Evolutionary conservation across 306 rosid genomes (phyloP), one percentile per base, ranked within the genome.

Genomic region (Trifolium fragiferum): DNA sequence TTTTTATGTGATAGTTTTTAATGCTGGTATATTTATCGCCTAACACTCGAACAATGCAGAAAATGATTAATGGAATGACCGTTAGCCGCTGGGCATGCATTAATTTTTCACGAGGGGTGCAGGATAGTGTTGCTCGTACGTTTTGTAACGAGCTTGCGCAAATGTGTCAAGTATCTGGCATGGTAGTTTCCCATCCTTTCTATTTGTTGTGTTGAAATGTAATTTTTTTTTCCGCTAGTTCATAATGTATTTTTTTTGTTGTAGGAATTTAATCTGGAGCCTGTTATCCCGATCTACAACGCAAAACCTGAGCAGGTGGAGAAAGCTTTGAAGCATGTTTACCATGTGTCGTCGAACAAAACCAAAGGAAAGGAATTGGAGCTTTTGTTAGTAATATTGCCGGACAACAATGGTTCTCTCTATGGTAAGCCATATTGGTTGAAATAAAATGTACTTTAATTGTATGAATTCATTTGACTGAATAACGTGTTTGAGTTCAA

Each of bases 81-180:
- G 98, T 93, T 32, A 91, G 80, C 83, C 91, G 91, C 38, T 93
- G 98, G 98, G 98, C 97, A 21, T 93, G 98, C 83, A 89, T 93
- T 35, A 93, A 93, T 78, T 93, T 93, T 86, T 93, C 98, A 41
- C 70, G 98, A 65, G 81, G 89, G 1, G 97, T 93, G 76, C 98
- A 93, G 76, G 98, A 93, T 49, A 90, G 86, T 15, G 91, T 91
- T 47, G 96, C 91, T 35, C 96, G 94, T 49, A 88, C 97, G 15
- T 93, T 93, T 82, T 91, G 97, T 49, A 66, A 23, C 10, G 98
- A 93, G 69, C 96, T 93, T 78, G 96, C 86, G 16, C 98, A 93
- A 70, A 93, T 93, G 98, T 93, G 98, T 83, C 96, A 91, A 89
- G 94, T 93, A 37, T 93, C 98, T 69, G 98, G 98, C 89, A 93